Percentiles rank a stretch among this genome's conserved stretches.
Conservation (phyloP, 31 red algal genomes). For the Asparagopsis taxiformis region DNA sequence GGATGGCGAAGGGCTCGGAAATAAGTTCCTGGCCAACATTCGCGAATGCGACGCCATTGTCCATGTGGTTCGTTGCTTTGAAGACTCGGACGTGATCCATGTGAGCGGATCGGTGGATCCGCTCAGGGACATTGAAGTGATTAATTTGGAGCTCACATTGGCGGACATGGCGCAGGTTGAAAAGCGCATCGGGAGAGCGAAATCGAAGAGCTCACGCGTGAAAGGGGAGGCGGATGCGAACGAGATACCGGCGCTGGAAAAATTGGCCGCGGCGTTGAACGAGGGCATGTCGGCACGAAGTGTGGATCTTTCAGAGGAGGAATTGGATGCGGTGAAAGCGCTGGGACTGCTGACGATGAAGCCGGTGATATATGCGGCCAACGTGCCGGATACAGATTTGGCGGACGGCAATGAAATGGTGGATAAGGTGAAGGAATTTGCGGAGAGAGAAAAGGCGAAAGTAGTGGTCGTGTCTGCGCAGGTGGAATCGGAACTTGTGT, state of each 20-base stretch:
- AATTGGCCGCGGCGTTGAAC: slow-evolving; percentile 21
- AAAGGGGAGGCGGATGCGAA: slow-evolving; percentile 43
- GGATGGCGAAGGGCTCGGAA: slow-evolving; percentile 83
- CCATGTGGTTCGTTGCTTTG: slow-evolving; percentile 86
- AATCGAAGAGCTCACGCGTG: neutral
- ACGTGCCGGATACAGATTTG: slow-evolving; percentile 71
- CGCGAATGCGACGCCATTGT: slow-evolving; percentile 87
- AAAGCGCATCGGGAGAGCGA: slow-evolving; percentile 31
- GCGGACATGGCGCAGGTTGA: slow-evolving; percentile 78
- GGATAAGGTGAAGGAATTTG: slow-evolving; percentile 26
- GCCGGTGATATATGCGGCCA: slow-evolving; percentile 70
- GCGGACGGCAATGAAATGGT: slow-evolving; percentile 19
- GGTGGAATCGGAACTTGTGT: slow-evolving; percentile 70
- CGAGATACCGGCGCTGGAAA: too few species aligned
- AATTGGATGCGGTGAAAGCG: slow-evolving; percentile 2
- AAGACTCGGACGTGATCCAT: slow-evolving; percentile 79
- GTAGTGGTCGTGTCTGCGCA: slow-evolving; percentile 74
- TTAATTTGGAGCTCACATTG: slow-evolving; percentile 68
- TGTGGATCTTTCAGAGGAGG: slow-evolving; percentile 36
- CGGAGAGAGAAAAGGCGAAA: slow-evolving; percentile 7
- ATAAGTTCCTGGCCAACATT: slow-evolving; percentile 81
- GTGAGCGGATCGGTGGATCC: slow-evolving; percentile 76
- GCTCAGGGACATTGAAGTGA: slow-evolving; percentile 73
- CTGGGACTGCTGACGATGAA: slow-evolving; percentile 62
- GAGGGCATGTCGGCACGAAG: slow-evolving; percentile 21